These are phyloP conservation scores for Posidonia oceanica DNA, from an alignment of 116 monocot genomes.

Conservation along the genomic window DNA sequence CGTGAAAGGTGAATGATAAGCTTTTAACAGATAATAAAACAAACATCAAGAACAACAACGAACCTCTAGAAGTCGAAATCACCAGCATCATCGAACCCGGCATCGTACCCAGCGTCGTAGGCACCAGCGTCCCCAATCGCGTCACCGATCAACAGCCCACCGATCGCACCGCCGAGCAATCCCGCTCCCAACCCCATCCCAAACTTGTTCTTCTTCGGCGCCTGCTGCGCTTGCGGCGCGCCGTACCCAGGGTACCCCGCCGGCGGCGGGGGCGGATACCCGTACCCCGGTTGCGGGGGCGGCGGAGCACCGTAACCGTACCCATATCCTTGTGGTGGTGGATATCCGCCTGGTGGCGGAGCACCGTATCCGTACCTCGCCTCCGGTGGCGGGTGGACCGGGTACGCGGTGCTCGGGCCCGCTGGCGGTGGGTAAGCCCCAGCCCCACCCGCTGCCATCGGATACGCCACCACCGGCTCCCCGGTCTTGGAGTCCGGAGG, in stretches of 20 bases:
- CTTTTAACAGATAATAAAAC: no score
- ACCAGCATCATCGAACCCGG: conserved; percentile 20
- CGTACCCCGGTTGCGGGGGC: background rate
- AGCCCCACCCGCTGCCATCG: background rate
- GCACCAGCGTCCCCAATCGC: conserved; percentile 25
- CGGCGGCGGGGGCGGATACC: no score
- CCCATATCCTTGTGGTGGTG: conserved; percentile 3
- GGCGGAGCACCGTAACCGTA: conserved; percentile 8
- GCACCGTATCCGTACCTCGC: background rate
- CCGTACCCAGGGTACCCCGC: no score
- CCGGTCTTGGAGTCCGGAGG: background rate
- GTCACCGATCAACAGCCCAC: conserved; percentile 46
- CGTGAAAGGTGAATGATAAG: no score
- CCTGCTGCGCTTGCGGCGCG: conserved; percentile 6
- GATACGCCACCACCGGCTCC: background rate
- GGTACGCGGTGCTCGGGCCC: background rate
- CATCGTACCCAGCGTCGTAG: conserved; percentile 35
- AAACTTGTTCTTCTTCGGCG: conserved; percentile 31
- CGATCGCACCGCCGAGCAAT: conserved; percentile 44
- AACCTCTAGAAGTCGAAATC: conserved; percentile 16
- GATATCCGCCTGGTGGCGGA: background rate
- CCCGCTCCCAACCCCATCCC: conserved; percentile 53
- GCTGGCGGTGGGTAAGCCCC: conserved; percentile 9
- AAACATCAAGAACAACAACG: no score
- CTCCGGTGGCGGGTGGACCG: conserved; percentile 8